phyloP scores from a whole-genome alignment of 441 rosid genomes.

The Isatis lusitanica region DNA sequence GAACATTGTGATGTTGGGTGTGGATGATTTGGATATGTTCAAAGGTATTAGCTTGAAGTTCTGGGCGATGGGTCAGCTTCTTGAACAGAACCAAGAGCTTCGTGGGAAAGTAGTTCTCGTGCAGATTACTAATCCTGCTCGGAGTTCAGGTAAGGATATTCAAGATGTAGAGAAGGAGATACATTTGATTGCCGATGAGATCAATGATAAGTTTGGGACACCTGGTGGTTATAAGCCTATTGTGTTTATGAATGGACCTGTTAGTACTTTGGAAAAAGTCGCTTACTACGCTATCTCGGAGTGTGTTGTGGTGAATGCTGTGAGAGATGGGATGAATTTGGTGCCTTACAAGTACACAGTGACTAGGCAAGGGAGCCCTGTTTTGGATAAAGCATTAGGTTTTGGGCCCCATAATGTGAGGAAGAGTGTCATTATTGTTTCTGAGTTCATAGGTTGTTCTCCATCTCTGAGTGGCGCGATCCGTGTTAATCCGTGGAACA shows the following conservation, averaged over 20 bases:
- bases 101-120: constrained; percentile 64
- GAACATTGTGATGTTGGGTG: constrained; percentile 65
- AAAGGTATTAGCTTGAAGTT: constrained; percentile 79
- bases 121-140: constrained; percentile 82
- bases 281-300: constrained; percentile 70
- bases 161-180: constrained; percentile 55
- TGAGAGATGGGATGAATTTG: constrained; percentile 91
- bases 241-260: constrained; percentile 50
- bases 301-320: constrained; percentile 74
- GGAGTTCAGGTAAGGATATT: constrained; percentile 74
- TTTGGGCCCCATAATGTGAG: constrained; percentile 39
- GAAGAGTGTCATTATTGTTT: constrained; percentile 71
- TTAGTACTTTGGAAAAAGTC: constrained; percentile 62
- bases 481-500: constrained; percentile 84
- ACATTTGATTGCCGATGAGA: constrained; percentile 40
- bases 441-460: constrained; percentile 87
- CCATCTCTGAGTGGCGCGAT: constrained; percentile 89
- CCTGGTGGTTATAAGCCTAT: constrained; percentile 71
- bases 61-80: constrained; percentile 61
- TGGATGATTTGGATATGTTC: constrained; percentile 77
- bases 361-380: constrained; percentile 70
- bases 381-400: constrained; percentile 52
- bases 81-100: constrained; percentile 48
- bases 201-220: constrained; percentile 50
- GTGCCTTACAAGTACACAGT: constrained; percentile 76